Evolutionary conservation across 2,329 filamentous ascomycete species (phyloP).

Genomic region (Lachnellula subtilissima): DNA sequence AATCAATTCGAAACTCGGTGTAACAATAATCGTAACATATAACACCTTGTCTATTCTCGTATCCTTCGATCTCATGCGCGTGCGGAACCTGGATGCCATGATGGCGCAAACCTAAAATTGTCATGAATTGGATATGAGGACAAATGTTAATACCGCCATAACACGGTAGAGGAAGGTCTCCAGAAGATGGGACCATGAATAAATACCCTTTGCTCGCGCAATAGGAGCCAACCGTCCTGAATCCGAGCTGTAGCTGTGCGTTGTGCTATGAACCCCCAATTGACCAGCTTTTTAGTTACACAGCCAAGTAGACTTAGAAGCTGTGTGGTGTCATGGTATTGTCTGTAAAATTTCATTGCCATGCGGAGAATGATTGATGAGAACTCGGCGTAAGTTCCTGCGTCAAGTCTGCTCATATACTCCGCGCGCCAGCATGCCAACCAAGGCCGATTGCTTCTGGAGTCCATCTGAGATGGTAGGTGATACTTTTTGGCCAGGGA

Average conservation of each 20-base stretch:
- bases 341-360: constrained; percentile 15
- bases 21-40: constrained; percentile 11
- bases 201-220: constrained; percentile 11
- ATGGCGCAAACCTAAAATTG: not conserved
- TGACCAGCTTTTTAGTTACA: not conserved
- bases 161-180: constrained; percentile 5
- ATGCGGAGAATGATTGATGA: constrained; percentile 11
- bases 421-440: constrained; percentile 5
- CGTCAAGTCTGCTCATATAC: not conserved
- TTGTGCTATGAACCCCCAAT: constrained; percentile 1
- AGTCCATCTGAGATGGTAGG: not conserved
- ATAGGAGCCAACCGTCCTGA: constrained; percentile 6
- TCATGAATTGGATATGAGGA: constrained; percentile 1
- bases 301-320: constrained; percentile 1
- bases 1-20: constrained; percentile 12
- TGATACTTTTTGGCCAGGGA: constrained; percentile 1
- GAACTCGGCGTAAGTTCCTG: not conserved
- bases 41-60: constrained; percentile 7
- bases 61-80: constrained; percentile 1
- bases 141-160: constrained; percentile 5
- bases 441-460: not conserved
- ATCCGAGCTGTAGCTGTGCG: constrained; percentile 6
- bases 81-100: constrained; percentile 7
- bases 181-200: constrained; percentile 9
- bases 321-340: constrained; percentile 1